Evolutionary conservation across 345 rosid genomes (phyloP).

Genomic region (Passiflora organensis): DNA sequence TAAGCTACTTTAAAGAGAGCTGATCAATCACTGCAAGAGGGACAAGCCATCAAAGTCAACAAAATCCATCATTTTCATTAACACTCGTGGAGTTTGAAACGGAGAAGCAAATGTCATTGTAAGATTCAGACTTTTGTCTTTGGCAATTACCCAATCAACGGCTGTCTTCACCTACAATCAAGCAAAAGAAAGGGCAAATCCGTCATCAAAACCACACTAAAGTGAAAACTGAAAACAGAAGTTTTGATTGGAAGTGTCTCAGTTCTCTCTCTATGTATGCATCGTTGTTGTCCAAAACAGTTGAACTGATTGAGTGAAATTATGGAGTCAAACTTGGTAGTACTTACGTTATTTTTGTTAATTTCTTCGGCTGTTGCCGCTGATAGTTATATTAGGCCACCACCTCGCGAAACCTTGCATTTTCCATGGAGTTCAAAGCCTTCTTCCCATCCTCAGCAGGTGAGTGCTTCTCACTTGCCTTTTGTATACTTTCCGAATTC

Average conservation of each 20-base stretch:
- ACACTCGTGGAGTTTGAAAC: too few species aligned
- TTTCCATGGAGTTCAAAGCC: conserved; percentile 52
- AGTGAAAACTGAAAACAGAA: background rate
- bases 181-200: background rate
- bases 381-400: conserved; percentile 63
- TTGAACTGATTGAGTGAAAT: background rate
- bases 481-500: conserved; percentile 1
- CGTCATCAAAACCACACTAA: background rate
- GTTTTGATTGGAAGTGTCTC: too few species aligned
- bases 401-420: conserved; percentile 64
- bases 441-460: conserved; percentile 74
- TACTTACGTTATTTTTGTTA: conserved; percentile 14
- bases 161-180: too few species aligned
- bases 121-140: too few species aligned
- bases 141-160: too few species aligned
- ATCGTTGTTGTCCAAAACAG: background rate
- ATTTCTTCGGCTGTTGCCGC: conserved; percentile 34
- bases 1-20: too few species aligned
- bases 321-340: conserved; percentile 13
- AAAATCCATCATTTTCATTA: too few species aligned
- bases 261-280: background rate
- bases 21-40: too few species aligned
- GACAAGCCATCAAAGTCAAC: too few species aligned
- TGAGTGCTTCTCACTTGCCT: conserved; percentile 6
- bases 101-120: too few species aligned